Evolutionary conservation across 495 filamentous ascomycete species (phyloP), one percentile per base, ranked within the genome.

Genomic region (Penicillium crystallinum): DNA sequence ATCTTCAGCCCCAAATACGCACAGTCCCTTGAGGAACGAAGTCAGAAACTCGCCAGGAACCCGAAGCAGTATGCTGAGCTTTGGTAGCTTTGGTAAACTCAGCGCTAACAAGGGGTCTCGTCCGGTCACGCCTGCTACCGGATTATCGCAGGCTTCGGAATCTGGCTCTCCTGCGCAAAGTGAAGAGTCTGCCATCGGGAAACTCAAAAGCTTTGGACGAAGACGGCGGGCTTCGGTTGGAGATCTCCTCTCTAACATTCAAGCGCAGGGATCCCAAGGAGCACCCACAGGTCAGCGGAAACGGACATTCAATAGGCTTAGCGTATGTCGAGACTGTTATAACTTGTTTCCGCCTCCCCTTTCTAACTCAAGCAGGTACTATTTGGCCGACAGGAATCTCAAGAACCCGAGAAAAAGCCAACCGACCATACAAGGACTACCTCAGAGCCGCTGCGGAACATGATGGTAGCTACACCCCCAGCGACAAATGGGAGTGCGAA

Each of bases 201-300:
- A 68, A 46, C 43, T 72, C 51, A 70, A 67, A 49, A 56, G 34
- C 23, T 65, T 70, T 17, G 57, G 62, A 23, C 62, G 49, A 29
- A 61, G 66, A 21, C 67, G 64, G 15, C 66, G 69, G 11, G 46
- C 61, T 14, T 73, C 69, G 2, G 57, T 64, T 31, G 61, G 65
- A 14, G 49, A 62, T 35, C 55, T 61, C 22, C 46, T 67, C 8
- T 43, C 62, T 18, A 56, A 54, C 8, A 41, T 62, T 33, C 59
- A 62, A 21, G 45, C 51, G 17, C 60, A 64, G 19, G 61, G 52
- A 8, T 59, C 59, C 21, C 62, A 62, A 30, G 34, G 25, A 4
- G 49, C 42, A n/a, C 33, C 22, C 11, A 34, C 18, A n/a, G 42
- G 52, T 3, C 39, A 61, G 23, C 45, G 49, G 21, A 66, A 61